Base-by-base conservation (phyloP, 2,329 filamentous ascomycete species). In the Capronia epimyces region DNA sequence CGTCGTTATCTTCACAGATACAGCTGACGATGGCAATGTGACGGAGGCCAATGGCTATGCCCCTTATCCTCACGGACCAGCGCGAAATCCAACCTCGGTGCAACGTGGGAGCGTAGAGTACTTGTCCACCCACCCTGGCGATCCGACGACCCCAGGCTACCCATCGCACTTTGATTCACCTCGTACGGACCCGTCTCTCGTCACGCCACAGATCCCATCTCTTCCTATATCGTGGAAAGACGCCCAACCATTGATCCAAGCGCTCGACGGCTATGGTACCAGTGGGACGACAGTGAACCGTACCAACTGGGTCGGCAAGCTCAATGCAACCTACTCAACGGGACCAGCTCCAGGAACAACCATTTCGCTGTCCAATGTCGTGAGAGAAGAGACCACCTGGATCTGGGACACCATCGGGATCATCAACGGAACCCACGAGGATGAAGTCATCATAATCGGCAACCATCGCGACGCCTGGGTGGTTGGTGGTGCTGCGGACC, bases 391-490 rank as follows among this genome's bases (percentile, higher is more conserved):
- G 10, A 57, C 52, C 46, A 58, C 56, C 12, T 60, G 61, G 21
- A 62, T 65, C 24, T 65, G 60, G 57, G 58, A 65, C 41, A 49
- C 57, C 13, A 57, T 65, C 43, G 62, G 63, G 8, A 62, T 64
- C 24, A 64, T 65, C 46, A 65, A 64, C 22, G 63, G 63, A 16
- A 64, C 62, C 8, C 56, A 52, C 15, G 36, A 51, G 39, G 66
- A 70, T 53, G 67, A 70, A 31, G 73, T 75, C 3, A 64, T 78
- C 13, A 64, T 78, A 22, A 67, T 78, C 20, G 75, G 75, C 2
- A 78, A 78, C 31, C 76, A 78, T 52, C 69, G 75, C 9, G 76
- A 79, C 62, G 76, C 76, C 0, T 79, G 76, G 76, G 74, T 77
- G 8, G 66, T 75, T 21, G 75, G 76, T 3, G 76, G 75, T 2